Evolutionary conservation across 2,329 filamentous ascomycete species (phyloP).

Genomic region (Colletotrichum tanaceti): DNA sequence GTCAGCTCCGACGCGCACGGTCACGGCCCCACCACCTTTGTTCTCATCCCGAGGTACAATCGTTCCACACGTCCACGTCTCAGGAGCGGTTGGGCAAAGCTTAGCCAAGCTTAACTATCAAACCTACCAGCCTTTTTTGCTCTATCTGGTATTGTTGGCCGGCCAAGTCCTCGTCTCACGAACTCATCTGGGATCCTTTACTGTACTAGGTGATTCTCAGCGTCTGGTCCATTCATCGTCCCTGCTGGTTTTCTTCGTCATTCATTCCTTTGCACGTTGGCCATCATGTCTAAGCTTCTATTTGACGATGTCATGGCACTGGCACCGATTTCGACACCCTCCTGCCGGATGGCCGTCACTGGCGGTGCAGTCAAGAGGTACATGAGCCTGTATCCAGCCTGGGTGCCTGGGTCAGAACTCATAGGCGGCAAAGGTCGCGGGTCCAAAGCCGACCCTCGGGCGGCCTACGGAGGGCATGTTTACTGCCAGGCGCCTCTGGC

Average conservation of each 20-base stretch:
- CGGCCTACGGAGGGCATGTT: constrained; percentile 54
- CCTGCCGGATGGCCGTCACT: constrained; percentile 1
- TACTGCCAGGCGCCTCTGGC: constrained; percentile 53
- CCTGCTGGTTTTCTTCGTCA: neutral
- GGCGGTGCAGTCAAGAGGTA: constrained; percentile 26
- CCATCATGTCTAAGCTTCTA: constrained; percentile 35
- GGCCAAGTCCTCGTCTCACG: constrained; percentile 15
- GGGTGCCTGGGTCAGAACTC: constrained; percentile 37
- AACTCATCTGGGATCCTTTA: neutral
- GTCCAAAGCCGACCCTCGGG: constrained; percentile 36
- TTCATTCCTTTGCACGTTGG: neutral
- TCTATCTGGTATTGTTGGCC: constrained; percentile 2
- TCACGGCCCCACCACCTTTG: constrained; percentile 24
- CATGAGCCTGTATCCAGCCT: constrained; percentile 38
- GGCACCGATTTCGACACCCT: constrained; percentile 8
- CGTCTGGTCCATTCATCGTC: neutral
- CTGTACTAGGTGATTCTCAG: neutral
- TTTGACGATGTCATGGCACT: constrained; percentile 38
- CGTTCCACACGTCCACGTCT: constrained; percentile 15
- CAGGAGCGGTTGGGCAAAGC: constrained; percentile 17
- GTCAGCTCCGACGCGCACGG: constrained; percentile 30
- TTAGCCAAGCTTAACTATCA: constrained; percentile 12
- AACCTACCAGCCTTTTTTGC: constrained; percentile 17
- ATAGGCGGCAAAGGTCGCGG: constrained; percentile 30
- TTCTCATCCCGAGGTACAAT: constrained; percentile 39